Evolutionary conservation across 306 rosid species (phyloP).

Genomic region (Morella rubra): DNA sequence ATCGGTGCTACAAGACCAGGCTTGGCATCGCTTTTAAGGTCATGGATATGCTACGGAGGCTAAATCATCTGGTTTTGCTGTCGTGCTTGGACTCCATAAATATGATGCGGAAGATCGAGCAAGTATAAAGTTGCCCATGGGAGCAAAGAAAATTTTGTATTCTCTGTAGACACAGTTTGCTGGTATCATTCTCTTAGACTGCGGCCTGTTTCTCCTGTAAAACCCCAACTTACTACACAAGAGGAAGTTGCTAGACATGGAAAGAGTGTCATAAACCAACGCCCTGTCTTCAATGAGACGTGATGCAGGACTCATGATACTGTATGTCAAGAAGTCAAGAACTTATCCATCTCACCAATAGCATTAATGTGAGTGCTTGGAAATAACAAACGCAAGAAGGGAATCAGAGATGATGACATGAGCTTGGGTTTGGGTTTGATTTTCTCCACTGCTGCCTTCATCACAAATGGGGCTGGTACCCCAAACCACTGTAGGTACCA

Average conservation of each 20-base stretch:
- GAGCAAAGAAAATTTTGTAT: background rate
- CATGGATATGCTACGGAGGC: too few relatives aligned
- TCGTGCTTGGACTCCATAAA: too few relatives aligned
- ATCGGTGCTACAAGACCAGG: too few relatives aligned
- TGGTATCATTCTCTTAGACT: background rate
- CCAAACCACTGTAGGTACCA: slow-evolving; percentile 90
- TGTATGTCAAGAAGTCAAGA: slow-evolving; percentile 36
- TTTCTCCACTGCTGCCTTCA: slow-evolving; percentile 48
- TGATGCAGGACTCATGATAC: background rate
- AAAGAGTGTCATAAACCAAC: too few relatives aligned
- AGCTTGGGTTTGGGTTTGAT: slow-evolving; percentile 66
- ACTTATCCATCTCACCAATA: slow-evolving; percentile 57
- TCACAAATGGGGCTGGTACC: slow-evolving; percentile 64
- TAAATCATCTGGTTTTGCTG: too few relatives aligned
- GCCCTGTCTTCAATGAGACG: background rate
- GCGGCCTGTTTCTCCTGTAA: background rate
- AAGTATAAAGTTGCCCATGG: too few relatives aligned
- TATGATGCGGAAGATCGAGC: too few relatives aligned
- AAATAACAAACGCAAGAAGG: slow-evolving; percentile 65
- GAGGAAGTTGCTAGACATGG: too few relatives aligned
- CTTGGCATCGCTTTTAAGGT: too few relatives aligned
- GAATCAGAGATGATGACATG: slow-evolving; percentile 56
- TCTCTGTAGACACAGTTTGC: background rate
- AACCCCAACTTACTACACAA: too few relatives aligned
- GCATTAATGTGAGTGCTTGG: slow-evolving; percentile 66